Base-by-base conservation (phyloP, 345 rosid genomes). In the Aquilaria malaccensis region DNA sequence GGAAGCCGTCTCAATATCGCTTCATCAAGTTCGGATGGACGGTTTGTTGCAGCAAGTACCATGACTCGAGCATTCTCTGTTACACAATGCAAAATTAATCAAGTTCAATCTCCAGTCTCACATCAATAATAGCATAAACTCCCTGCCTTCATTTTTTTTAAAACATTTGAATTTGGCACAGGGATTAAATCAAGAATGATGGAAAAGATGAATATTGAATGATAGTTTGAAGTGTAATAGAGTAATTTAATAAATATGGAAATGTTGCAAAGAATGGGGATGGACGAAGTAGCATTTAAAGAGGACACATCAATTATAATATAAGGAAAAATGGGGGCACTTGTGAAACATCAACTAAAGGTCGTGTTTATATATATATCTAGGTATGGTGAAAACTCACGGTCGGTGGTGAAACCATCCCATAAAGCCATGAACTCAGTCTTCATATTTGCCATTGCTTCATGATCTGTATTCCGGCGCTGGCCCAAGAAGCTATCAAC, bases 341-440 rank as follows among this genome's bases (percentile, higher is more conserved):
- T 37, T 37, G 43, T 9, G 7, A 37, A 37, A 37, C 43, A 37
- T 37, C 43, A 37, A 9, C 43, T 37, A 37, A 37, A 37, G 7
- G 5, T 37, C 4, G 43, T 9, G 60, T 61, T 6, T 29, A 48
- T 32, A 33, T 33, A 50, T 29, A 2, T 2, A 33, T 45, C 57
- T 13, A 32, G 48, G 56, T 50, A 51, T 22, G 46, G 48, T 22
- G 33, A 65, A 53, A 48, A 87, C 99, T 86, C 80, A 94, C 97
- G 97, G 60, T 94, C 96, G 31, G 97, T 88, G 9, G 97, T 83
- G 74, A 94, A 90, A 7, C 99, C 97, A 83, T 94, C 97, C 99
- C 99, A 94, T 72, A 90, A 78, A 58, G 99, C 99, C 99, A 94
- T 90, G 76, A 88, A 94, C 82, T 94, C 97, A 2, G 97, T 90